These are phyloP conservation scores for Pestalotiopsis sp. DNA, from an alignment of 2,329 filamentous ascomycete genomes.

Conservation along the genomic window DNA sequence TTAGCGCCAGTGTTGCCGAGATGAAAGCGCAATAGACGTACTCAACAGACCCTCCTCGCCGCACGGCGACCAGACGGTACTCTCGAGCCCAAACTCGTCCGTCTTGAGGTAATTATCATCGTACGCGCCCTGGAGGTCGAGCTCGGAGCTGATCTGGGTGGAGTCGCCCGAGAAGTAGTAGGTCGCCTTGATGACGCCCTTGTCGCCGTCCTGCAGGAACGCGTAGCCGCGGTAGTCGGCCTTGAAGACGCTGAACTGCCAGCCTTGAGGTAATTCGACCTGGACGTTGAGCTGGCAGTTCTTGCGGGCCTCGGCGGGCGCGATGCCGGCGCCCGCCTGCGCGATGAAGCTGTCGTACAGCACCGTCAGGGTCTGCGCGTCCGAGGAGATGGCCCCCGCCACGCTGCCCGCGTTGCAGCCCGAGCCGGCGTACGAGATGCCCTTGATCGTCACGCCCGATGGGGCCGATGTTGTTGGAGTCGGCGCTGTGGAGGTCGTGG, in stretches of 20 bases:
- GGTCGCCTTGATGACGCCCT: slow-evolving; percentile 50
- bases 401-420: slow-evolving; percentile 29
- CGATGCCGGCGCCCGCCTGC: slow-evolving; percentile 45
- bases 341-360: slow-evolving; percentile 56
- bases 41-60: slow-evolving; percentile 50
- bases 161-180: slow-evolving; percentile 54
- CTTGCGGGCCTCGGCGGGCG: slow-evolving; percentile 46
- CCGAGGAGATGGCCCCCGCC: slow-evolving; percentile 23
- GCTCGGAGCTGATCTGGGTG: slow-evolving; percentile 39
- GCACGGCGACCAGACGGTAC: slow-evolving; percentile 54
- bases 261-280: slow-evolving; percentile 30
- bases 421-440: slow-evolving; percentile 26
- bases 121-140: slow-evolving; percentile 45
- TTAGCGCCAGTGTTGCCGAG: no score
- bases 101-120: slow-evolving; percentile 43
- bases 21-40: slow-evolving; percentile 22
- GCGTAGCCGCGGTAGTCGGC: slow-evolving; percentile 55
- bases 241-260: slow-evolving; percentile 37
- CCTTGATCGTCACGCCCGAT: slow-evolving; percentile 26
- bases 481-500: neutral
- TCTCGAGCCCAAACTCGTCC: slow-evolving; percentile 45
- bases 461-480: slow-evolving; percentile 17
- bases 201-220: slow-evolving; percentile 44
- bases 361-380: slow-evolving; percentile 42
- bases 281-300: slow-evolving; percentile 57